phyloP scores from a whole-genome alignment of 192 early-diverging fungal genomes.

The Coemansia sp. region DNA sequence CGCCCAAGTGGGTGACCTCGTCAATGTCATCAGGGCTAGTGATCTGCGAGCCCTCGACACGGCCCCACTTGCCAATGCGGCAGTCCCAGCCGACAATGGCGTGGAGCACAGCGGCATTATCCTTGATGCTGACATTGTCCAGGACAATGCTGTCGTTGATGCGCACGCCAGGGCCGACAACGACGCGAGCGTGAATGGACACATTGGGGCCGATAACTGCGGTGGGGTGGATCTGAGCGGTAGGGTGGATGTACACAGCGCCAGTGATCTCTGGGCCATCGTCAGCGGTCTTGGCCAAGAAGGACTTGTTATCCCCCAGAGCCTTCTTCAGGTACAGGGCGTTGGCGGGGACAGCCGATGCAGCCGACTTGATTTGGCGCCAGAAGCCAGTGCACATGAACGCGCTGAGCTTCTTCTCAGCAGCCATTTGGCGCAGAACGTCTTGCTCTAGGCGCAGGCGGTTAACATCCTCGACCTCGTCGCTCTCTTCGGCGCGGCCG shows the following conservation, averaged over 20 bases:
- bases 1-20: constrained; percentile 79
- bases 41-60: constrained; percentile 84
- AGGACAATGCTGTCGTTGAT: constrained; percentile 92
- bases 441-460: constrained; percentile 89
- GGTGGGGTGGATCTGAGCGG: constrained; percentile 87
- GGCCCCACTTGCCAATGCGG: constrained; percentile 89
- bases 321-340: constrained; percentile 87
- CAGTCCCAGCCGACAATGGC: constrained; percentile 92
- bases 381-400: constrained; percentile 87
- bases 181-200: constrained; percentile 84
- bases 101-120: constrained; percentile 82
- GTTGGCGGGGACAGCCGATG: constrained; percentile 92
- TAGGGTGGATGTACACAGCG: constrained; percentile 93
- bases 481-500: constrained; percentile 36
- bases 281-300: constrained; percentile 30
- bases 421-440: constrained; percentile 81
- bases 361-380: constrained; percentile 96
- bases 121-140: constrained; percentile 89
- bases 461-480: constrained; percentile 57
- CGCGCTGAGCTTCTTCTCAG: constrained; percentile 80
- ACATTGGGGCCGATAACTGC: constrained; percentile 97
- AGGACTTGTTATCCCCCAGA: constrained; percentile 61
- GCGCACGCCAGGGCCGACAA: constrained; percentile 88
- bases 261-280: constrained; percentile 78
- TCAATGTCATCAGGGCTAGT: constrained; percentile 62